Conservation (phyloP, 495 filamentous ascomycete genomes). For the Parathielavia hyrcaniae region DNA sequence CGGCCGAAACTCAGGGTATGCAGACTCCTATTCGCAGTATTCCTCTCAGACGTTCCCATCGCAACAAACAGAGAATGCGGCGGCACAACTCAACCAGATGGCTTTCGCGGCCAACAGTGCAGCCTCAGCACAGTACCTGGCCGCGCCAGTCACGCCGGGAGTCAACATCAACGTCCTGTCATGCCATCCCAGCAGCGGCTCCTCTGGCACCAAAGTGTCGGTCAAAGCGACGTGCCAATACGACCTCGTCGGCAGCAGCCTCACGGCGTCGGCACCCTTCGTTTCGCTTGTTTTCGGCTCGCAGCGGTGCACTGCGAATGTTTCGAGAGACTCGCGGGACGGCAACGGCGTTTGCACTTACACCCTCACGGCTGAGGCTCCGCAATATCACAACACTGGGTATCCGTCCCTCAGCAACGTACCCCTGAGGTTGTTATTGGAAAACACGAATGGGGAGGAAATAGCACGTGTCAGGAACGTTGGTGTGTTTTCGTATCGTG, state of each 20-base stretch:
- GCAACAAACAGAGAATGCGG: slow-evolving; percentile 43
- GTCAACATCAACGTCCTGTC: slow-evolving; percentile 54
- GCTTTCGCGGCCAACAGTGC: slow-evolving; percentile 49
- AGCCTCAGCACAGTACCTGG: slow-evolving; percentile 47
- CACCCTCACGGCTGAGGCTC: slow-evolving; percentile 64
- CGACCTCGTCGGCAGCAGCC: slow-evolving; percentile 47
- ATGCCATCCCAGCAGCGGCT: slow-evolving; percentile 61
- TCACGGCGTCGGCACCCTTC: slow-evolving; percentile 49
- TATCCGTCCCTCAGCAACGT: slow-evolving; percentile 59
- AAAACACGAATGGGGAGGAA: slow-evolving; percentile 56
- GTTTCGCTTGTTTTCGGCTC: slow-evolving; percentile 71
- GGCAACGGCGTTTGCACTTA: slow-evolving; percentile 58
- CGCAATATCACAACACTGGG: slow-evolving; percentile 60
- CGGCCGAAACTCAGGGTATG: slow-evolving; percentile 38
- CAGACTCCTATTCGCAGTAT: slow-evolving; percentile 44
- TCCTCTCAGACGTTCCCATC: slow-evolving; percentile 36
- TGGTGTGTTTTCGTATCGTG: slow-evolving; percentile 68
- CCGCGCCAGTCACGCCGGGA: slow-evolving; percentile 33
- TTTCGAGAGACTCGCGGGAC: slow-evolving; percentile 55
- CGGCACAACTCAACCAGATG: slow-evolving; percentile 46
- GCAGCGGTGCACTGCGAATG: slow-evolving; percentile 56
- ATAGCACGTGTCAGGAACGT: slow-evolving; percentile 56
- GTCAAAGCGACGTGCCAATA: slow-evolving; percentile 69
- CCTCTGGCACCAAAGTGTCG: slow-evolving; percentile 59
- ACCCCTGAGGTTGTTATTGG: slow-evolving; percentile 65